Evolutionary conservation across 306 rosid genomes (phyloP), one percentile per base, ranked within the genome.

Genomic region (Acmispon strigosus): DNA sequence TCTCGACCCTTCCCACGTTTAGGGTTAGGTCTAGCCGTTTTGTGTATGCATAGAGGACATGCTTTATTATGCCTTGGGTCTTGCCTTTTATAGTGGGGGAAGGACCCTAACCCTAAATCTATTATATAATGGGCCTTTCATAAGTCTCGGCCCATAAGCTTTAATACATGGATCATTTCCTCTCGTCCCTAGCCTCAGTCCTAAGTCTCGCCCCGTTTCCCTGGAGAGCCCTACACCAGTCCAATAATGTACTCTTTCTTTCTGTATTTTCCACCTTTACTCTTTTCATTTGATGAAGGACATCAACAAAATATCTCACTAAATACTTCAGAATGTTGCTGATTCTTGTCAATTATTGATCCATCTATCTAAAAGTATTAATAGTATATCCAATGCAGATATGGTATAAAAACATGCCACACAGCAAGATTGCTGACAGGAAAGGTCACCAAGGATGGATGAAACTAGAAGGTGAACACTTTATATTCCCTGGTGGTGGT

Each of bases 381-480:
- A 49, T 67, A 20, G 17, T 59, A 45, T 68, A n/a, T 51, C 60
- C 18, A 71, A 56, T 76, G 80, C 84, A 94, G 98, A 90, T 90
- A 76, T 94, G 98, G 97, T 88, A 94, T 64, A 43, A 62, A 81
- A 94, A 94, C 85, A 90, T 90, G 97, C 98, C 98, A 53, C 83
- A 94, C 87, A 84, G 84, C 81, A 94, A 94, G 85, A 89, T 94
- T 53, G 98, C 96, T 7, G 98, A 94, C 75, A 81, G 98, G 85
- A 94, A 93, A 83, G 98, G 97, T 79, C 97, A 94, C 78, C 97
- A 90, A 70, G 97, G 98, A 67, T 94, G 98, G 98, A 90, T 94
- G 98, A 90, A 89, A 76, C 80, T 62, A 80, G 97, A 94, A 75
- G 98, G 96, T 60, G 77, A 82, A 22, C 68, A 87, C 71, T 93